Evolutionary conservation across 2,329 filamentous ascomycete species (phyloP).

Genomic region (Macroventuria anomochaeta): DNA sequence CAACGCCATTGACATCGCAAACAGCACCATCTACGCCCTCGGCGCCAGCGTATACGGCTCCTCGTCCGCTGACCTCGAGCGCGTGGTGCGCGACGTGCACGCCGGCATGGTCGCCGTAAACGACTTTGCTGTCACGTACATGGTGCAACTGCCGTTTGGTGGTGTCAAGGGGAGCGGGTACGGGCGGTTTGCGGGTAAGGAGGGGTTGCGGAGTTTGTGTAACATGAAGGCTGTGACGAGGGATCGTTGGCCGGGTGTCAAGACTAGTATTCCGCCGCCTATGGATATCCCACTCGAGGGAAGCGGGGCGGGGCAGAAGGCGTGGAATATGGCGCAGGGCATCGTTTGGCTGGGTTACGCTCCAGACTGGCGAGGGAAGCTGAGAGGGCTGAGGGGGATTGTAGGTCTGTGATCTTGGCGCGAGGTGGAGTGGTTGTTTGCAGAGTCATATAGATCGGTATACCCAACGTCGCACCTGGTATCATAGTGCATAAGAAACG

Average conservation of each 20-base stretch:
- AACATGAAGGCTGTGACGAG: conserved; percentile 87
- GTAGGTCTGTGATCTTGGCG: conserved; percentile 30
- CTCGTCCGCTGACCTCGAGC: conserved; percentile 64
- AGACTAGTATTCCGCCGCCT: conserved; percentile 80
- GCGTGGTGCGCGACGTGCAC: conserved; percentile 71
- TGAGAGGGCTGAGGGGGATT: conserved; percentile 51
- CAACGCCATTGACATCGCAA: conserved; percentile 78
- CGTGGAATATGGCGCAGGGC: conserved; percentile 53
- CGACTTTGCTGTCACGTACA: conserved; percentile 93
- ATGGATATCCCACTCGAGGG: conserved; percentile 78
- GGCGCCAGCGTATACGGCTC: conserved; percentile 85
- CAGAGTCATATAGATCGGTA: not conserved
- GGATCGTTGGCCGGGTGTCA: conserved; percentile 68
- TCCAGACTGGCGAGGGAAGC: conserved; percentile 37
- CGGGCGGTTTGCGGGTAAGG: conserved; percentile 88
- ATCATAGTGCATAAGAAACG: not conserved
- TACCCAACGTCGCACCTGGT: not conserved
- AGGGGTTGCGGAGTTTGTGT: conserved; percentile 83
- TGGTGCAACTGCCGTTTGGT: conserved; percentile 92
- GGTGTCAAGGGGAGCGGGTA: conserved; percentile 88
- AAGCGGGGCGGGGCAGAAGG: conserved; percentile 39
- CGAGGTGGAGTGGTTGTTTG: not conserved
- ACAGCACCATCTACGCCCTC: conserved; percentile 83
- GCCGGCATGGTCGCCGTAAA: conserved; percentile 94
- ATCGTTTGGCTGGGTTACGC: conserved; percentile 59